A percentile compares a stretch with the other conserved stretches of the same genome.
Conservation (phyloP, 2,329 filamentous ascomycete genomes). For the Penicillium sp. region DNA sequence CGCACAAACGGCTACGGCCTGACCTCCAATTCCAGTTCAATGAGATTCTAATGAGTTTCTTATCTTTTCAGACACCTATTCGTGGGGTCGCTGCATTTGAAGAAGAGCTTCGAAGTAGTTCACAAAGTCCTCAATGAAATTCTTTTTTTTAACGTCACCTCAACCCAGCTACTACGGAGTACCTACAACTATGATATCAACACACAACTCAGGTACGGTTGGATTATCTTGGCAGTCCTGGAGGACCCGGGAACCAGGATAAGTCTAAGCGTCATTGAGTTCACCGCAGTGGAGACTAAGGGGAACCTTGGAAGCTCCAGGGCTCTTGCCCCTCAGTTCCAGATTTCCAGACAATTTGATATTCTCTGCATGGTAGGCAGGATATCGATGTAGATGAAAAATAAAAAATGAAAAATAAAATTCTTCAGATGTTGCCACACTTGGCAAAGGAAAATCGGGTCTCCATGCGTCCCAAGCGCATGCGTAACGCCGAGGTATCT, state of each 20-base stretch:
- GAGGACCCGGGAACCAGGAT: constrained; percentile 12
- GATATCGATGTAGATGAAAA: no score
- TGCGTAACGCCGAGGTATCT: constrained; percentile 1
- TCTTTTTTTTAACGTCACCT: not conserved
- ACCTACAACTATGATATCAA: not conserved
- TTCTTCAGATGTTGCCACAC: not conserved
- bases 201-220: not conserved
- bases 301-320: not conserved
- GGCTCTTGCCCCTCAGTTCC: not conserved
- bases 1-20: constrained; percentile 29
- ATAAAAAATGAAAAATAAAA: no score
- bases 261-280: constrained; percentile 18
- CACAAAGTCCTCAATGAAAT: not conserved
- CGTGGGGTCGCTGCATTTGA: constrained; percentile 30
- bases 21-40: constrained; percentile 35
- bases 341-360: not conserved
- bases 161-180: not conserved
- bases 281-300: not conserved
- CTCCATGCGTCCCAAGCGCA: not conserved
- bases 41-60: constrained; percentile 32
- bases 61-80: constrained; percentile 28
- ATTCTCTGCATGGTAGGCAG: not conserved
- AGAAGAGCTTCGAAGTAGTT: constrained; percentile 20
- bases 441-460: not conserved
- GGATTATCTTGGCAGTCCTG: constrained; percentile 9